Conservation (phyloP, 2,329 filamentous ascomycete species). For the Colletotrichum spinosum region DNA sequence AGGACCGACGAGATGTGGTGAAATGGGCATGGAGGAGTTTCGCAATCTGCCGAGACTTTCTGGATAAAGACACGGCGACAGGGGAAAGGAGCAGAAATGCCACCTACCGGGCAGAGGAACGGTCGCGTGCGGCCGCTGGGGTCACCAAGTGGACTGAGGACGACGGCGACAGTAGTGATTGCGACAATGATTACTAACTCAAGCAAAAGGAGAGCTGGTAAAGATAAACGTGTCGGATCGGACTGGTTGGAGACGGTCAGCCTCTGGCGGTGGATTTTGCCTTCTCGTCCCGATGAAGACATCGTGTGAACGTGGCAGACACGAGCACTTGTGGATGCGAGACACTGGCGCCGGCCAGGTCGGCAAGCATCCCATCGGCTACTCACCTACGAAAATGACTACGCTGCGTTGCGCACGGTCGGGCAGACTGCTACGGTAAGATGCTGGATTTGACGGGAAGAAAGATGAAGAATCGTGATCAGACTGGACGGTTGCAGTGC, state of each 20-base stretch:
- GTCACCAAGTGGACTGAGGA: background rate
- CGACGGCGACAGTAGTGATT: conserved; percentile 4
- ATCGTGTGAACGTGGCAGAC: conserved; percentile 15
- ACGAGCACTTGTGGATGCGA: conserved; percentile 3
- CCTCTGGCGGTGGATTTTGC: conserved; percentile 6
- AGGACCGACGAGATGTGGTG: conserved; percentile 44
- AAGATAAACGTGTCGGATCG: conserved; percentile 15
- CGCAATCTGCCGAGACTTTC: conserved; percentile 47
- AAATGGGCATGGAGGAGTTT: conserved; percentile 42
- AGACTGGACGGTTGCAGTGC: background rate
- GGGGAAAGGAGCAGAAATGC: conserved; percentile 23
- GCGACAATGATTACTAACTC: conserved; percentile 8
- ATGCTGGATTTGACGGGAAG: conserved; percentile 5
- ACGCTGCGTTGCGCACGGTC: conserved; percentile 1
- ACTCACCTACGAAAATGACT: conserved; percentile 21
- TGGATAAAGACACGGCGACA: conserved; percentile 40
- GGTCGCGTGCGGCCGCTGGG: conserved; percentile 26
- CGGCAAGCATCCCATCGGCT: conserved; percentile 11
- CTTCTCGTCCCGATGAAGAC: conserved; percentile 21
- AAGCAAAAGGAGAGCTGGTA: background rate
- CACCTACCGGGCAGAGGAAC: conserved; percentile 23
- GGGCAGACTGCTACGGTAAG: conserved; percentile 12
- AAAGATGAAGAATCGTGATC: background rate
- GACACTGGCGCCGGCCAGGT: background rate
- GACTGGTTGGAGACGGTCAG: conserved; percentile 25